Conservation (phyloP, 1,284 basidiomycete species). For the Sphaerobolus stellatus region DNA sequence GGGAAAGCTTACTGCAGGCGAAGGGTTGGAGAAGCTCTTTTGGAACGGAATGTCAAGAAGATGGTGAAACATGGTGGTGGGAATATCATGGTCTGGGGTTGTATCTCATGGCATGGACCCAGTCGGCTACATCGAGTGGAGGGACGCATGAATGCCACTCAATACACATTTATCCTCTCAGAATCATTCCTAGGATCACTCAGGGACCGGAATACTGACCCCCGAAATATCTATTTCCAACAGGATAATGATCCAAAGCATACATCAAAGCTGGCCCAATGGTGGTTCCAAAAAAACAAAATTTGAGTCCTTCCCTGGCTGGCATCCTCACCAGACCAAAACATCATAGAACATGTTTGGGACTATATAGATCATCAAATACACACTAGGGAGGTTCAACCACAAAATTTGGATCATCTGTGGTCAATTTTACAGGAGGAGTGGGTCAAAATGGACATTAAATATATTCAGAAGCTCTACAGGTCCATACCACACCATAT, state of each 20-base stretch:
- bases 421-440: no score
- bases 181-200: slow-evolving; percentile 25
- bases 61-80: slow-evolving; percentile 32
- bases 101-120: slow-evolving; percentile 28
- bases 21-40: slow-evolving; percentile 16
- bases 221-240: slow-evolving; percentile 30
- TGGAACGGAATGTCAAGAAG: slow-evolving; percentile 10
- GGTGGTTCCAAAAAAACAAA: slow-evolving; percentile 25
- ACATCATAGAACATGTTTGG: slow-evolving; percentile 40
- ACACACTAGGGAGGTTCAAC: no score
- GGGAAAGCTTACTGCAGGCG: slow-evolving; percentile 28
- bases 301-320: slow-evolving; percentile 30
- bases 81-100: slow-evolving; percentile 36
- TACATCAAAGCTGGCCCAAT: slow-evolving; percentile 6
- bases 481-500: no score
- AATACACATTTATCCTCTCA: slow-evolving; percentile 31
- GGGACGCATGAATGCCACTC: slow-evolving; percentile 32
- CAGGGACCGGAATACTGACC: slow-evolving; percentile 12
- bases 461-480: no score
- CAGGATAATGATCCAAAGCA: slow-evolving; percentile 36
- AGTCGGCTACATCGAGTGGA: slow-evolving; percentile 22
- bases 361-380: no score
- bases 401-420: no score
- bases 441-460: no score
- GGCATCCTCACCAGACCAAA: slow-evolving; percentile 35